Base-by-base conservation (phyloP, 2,329 filamentous ascomycete species). In the Diplodia sapinea region DNA sequence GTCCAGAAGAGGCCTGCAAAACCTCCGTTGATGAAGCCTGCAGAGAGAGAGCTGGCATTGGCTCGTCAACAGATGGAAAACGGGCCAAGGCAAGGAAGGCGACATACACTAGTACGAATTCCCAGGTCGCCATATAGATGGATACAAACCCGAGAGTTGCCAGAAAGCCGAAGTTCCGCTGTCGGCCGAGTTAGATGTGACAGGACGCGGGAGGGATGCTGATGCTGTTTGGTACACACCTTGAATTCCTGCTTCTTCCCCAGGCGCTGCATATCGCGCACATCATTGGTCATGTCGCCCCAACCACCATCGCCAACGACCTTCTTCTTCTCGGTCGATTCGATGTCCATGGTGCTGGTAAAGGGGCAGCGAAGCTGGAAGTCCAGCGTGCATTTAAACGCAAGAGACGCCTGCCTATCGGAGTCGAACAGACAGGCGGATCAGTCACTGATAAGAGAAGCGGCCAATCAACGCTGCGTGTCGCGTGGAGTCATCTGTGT, bases 111-210 rank as follows among this genome's bases (percentile, higher is more conserved):
- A 84, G 72, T 2, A 80, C 76, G 47, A 81, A 79, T 72, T 87
- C 85, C 85, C 85, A 87, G 0, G 85, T 86, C 59, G 82, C 81
- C 71, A 85, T 81, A 43, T 85, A 78, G 26, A 84, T 82, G 69
- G 82, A 83, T n/a, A 82, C 81, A 68, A 86, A 86, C 6, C 83
- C 83, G 13, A 86, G 77, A 36, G 84, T 85, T 3, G 82, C 82
- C 66, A 83, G 71, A 71, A 83, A 83, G 11, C 80, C 78, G 71
- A 86, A 86, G 72, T 83, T 84, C 67, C 83, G 75, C 78, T 81
- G 17, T 12, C 4, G 3, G 8, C 2, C 15, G 36, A 49, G 71
- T 63, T 15, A 61, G 54, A 29, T 13, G n/a, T 13, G 47, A n/a
- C 15, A 5, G n/a, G 26, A 13, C 38, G 5, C 9, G 43, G 36